Evolutionary conservation across 2,329 filamentous ascomycete species (phyloP), one percentile per base, ranked within the genome.

Genomic region (Aspergillus persii): DNA sequence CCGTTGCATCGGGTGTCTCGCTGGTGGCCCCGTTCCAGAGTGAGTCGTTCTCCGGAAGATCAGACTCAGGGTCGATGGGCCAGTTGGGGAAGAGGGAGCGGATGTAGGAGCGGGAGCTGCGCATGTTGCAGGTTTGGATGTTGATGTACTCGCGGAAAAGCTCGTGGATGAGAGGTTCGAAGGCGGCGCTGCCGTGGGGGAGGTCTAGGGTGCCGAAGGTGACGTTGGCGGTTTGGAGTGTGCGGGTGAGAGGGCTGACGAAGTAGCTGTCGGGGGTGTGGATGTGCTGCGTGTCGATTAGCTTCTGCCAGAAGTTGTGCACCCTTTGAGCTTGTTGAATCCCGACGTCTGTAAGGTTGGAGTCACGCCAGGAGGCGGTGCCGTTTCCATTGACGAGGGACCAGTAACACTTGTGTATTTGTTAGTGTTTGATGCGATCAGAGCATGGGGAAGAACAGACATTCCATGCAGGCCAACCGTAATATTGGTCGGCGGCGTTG

Each of bases 401-500:
- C 81, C 82, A 87, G 75, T 86, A 84, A 71, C 81, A 83, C 33
- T 36, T 11, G 11, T 36, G 33, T 55, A 9, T 61, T 31, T 46
- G 26, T 59, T 27, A 51, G 31, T 50, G 41, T 30, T 31, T 36
- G 33, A 9, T 36, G 15, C 7, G 11, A 8, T 48, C 11, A n/a
- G 9, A 39, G 27, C 12, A 27, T 18, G 9, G 8, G 23, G 9
- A 50, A 29, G 18, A 7, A 75, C 79, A 56, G 71, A 82, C 81
- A 69, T 88, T 84, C 85, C 85, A 87, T 0, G 80, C 82, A 3
- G 80, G 77, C 0, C 83, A 86, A 44, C 84, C 85, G 61, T 85
- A 87, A 64, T 77, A 82, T 2, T 74, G 69, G 67, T 87, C 30
- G 11, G 31, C 29, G 11, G 23, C 41, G 41, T 46, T 46, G 23